Base-by-base conservation (phyloP, 2,329 filamentous ascomycete genomes). In the Sclerotinia spermophila region DNA sequence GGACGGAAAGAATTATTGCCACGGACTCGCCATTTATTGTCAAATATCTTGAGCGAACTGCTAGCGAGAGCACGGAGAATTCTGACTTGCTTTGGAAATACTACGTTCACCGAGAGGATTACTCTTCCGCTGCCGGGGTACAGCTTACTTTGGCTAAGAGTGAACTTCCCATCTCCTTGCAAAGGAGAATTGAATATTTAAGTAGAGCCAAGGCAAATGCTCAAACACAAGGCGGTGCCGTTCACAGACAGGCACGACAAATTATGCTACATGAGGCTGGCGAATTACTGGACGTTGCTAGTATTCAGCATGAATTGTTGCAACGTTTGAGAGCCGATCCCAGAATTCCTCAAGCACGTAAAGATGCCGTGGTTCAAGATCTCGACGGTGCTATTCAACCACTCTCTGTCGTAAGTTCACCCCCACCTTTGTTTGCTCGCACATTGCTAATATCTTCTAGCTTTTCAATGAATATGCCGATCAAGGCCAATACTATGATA, bases 391-490 rank as follows among this genome's bases (percentile, higher is more conserved):
- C 88, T 62, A 91, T 98, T 64, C 86, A 92, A 75, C 85, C 88
- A 71, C 84, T 98, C 48, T 92, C 90, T 73, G 88, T 90, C 75
- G 93, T 96, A 86, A 83, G 90, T 84, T 72, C 10, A 30, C 35
- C 53, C 51, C 61, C 24, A 55, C 35, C 44, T 60, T 40, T 8
- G 1, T 13, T 51, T 30, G 15, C 62, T 55, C 53, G 8, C 21
- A 33, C 24, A 42, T 33, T 44, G 45, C 71, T 76, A 72, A 75
- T 56, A 56, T 30, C 11, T 40, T 40, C 4, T 77, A 96, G 89
- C 88, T 99, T n/a, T 99, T 93, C 83, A 97, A 98, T 79, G 84
- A 89, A 73, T 99, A 94, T 77, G 93, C 94, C 69, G 94, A 97
- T 78, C 90, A 93, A 77, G 96, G 93, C 2, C 91, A 89, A 65